Percentiles rank a stretch among this genome's conserved stretches.
These are phyloP conservation scores for Eragrostis tef DNA, from an alignment of 202 grass and related monocot genomes.

Conservation along the genomic window DNA sequence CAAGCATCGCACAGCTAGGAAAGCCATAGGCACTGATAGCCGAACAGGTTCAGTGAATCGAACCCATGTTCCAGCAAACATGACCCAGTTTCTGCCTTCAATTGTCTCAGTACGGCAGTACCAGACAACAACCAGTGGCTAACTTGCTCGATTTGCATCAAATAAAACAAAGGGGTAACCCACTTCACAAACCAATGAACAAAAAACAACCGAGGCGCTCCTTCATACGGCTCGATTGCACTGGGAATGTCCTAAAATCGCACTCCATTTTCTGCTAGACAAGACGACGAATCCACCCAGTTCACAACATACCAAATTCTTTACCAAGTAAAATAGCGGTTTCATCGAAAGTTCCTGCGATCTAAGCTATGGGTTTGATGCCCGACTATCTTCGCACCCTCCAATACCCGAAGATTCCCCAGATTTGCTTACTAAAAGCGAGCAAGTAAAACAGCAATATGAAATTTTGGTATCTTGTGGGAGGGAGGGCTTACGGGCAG, in stretches of 20 bases:
- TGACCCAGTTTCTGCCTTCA: neutral
- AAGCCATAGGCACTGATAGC: neutral
- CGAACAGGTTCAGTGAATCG: neutral
- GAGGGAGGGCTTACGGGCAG: constrained; percentile 65
- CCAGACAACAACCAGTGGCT: too few relatives aligned
- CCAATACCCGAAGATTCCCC: neutral
- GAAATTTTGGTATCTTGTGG: neutral
- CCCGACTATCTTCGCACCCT: neutral
- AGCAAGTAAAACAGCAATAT: neutral
- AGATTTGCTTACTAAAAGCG: neutral
- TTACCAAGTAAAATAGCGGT: neutral
- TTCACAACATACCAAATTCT: neutral
- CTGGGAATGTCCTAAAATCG: neutral
- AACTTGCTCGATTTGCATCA: neutral
- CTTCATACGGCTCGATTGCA: neutral
- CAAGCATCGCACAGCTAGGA: neutral
- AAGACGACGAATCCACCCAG: neutral
- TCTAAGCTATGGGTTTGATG: neutral
- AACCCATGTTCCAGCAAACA: neutral
- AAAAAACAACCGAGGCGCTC: neutral
- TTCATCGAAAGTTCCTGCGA: neutral
- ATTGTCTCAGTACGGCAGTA: constrained; percentile 23
- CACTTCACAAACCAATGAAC: neutral
- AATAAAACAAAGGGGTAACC: neutral
- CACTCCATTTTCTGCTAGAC: neutral